Conservation (phyloP, 305 asterid genomes). For the Rubia balearica region DNA sequence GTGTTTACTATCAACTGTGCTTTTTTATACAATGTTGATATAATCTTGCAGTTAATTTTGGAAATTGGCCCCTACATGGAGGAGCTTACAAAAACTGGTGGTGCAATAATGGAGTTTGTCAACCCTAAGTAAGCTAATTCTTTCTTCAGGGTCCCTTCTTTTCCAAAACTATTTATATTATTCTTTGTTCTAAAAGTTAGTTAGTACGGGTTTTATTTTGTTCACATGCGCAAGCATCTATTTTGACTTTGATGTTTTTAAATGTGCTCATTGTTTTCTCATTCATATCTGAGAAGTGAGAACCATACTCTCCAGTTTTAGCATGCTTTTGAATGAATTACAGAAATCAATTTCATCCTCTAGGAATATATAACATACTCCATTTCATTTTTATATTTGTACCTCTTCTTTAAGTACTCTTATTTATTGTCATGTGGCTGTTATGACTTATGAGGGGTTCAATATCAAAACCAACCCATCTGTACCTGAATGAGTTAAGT, state of each 20-base stretch:
- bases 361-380: neutral
- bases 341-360: neutral
- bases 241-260: neutral
- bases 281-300: neutral
- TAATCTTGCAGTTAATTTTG: slow-evolving; percentile 59
- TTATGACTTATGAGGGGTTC: neutral
- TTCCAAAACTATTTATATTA: neutral
- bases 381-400: neutral
- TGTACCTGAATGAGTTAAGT: neutral
- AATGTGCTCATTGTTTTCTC: neutral
- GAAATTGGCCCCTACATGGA: slow-evolving; percentile 85
- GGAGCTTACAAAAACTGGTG: slow-evolving; percentile 91
- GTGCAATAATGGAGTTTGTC: slow-evolving; percentile 90
- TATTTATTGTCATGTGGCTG: neutral
- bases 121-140: slow-evolving; percentile 74
- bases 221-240: neutral
- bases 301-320: neutral
- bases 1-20: neutral
- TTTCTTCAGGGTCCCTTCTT: slow-evolving; percentile 13
- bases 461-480: neutral
- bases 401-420: neutral
- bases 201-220: neutral
- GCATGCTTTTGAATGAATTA: neutral
- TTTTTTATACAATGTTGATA: neutral
- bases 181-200: neutral